Conservation (phyloP, 176 grass and related monocot genomes). For the Triticum urartu region DNA sequence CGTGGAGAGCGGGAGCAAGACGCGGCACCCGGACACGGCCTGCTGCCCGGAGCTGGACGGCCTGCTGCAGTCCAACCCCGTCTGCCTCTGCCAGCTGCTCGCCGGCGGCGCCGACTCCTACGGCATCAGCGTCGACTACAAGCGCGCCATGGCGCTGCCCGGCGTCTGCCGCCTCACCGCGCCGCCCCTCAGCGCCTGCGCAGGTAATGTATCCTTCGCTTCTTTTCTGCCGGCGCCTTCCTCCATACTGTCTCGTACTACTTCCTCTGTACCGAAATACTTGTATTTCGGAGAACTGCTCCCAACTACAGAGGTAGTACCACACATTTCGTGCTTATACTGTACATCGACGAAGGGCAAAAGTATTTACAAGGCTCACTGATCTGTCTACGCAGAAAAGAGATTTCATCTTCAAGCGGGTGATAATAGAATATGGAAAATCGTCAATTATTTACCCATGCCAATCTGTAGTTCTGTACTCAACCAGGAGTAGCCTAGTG, state of each 20-base stretch:
- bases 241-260: too few relatives aligned
- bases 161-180: slow-evolving; percentile 66
- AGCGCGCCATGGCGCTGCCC: slow-evolving; percentile 69
- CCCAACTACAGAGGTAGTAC: too few relatives aligned
- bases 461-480: neutral
- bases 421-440: too few relatives aligned
- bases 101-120: slow-evolving; percentile 55
- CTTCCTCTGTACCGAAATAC: too few relatives aligned
- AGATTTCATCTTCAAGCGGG: too few relatives aligned
- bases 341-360: neutral
- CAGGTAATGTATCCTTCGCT: slow-evolving; percentile 27
- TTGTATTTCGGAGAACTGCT: too few relatives aligned
- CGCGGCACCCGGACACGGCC: slow-evolving; percentile 50
- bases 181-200: slow-evolving; percentile 64
- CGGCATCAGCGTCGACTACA: slow-evolving; percentile 72
- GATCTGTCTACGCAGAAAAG: neutral
- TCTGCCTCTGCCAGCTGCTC: slow-evolving; percentile 87
- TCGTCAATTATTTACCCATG: neutral
- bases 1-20: slow-evolving; percentile 65
- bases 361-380: neutral
- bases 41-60: slow-evolving; percentile 93
- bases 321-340: neutral
- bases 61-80: slow-evolving; percentile 63
- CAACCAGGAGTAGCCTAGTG: too few relatives aligned
- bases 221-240: neutral